Evolutionary conservation across 768 basidiomycete genomes (phyloP), one percentile per base, ranked within the genome.

Genomic region (Suillus decipiens): DNA sequence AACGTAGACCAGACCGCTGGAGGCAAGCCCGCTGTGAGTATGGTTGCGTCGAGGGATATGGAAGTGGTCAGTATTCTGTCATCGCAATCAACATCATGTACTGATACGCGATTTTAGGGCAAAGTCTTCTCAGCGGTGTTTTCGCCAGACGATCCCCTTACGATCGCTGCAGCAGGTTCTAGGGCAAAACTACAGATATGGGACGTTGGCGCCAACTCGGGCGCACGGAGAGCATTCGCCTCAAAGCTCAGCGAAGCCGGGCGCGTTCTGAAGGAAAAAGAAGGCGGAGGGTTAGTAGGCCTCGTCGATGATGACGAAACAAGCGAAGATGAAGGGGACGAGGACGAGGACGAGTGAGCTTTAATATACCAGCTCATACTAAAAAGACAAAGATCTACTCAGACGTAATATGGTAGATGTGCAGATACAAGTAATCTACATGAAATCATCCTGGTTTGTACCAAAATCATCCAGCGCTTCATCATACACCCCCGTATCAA

Each of bases 131-230:
- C 95, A 7, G 82, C 89, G 0, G 81, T 84, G 0, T 99, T 90
- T 81, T 98, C 95, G 7, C 96, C 97, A 0, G 96, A 99, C 72
- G 92, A 96, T 70, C 91, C 95, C 1, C 86, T 98, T 58, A 97
- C 93, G 9, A 76, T 99, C 54, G 96, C 96, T 3, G 95, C 95
- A 3, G 96, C 92, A 36, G 97, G 97, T 14, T 96, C 94, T 2
- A 92, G 94, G 71, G 96, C 93, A 1, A 95, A 90, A 72, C 75
- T 99, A 7, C 96, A 99, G 74, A 81, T 99, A 17, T 99, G 96
- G 96, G 96, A 99, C 70, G 84, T 96, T 45, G 92, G 88, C 11
- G 84, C 92, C 5, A 98, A 93, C 72, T 77, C 81, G 19, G 92
- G 92, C 31, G 93, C 87, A 11, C 82, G 95, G 55, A 93, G 92